Conservation (phyloP, 202 grass and related monocot species). For the Musa balbisiana region DNA sequence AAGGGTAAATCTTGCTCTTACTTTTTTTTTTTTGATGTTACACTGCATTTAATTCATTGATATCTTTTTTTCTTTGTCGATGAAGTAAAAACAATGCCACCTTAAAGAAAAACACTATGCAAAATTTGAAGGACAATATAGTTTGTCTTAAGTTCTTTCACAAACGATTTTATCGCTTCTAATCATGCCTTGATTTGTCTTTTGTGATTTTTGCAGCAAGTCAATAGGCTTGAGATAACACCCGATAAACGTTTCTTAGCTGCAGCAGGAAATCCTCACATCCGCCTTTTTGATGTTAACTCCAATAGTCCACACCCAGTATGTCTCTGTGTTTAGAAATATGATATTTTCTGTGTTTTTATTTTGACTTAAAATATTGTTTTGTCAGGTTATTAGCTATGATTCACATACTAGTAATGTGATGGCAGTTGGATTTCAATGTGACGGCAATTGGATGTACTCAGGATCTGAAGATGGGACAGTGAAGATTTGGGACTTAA, state of each 20-base stretch:
- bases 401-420: constrained; percentile 97
- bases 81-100: too few relatives aligned
- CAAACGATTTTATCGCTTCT: not conserved
- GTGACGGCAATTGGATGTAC: constrained; percentile 99
- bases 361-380: constrained; percentile 1
- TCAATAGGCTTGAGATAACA: constrained; percentile 91
- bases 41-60: too few relatives aligned
- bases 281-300: constrained; percentile 87
- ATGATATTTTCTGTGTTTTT: not conserved
- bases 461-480: constrained; percentile 95
- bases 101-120: not conserved
- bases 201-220: constrained; percentile 50
- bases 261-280: constrained; percentile 88
- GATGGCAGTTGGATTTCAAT: constrained; percentile 95
- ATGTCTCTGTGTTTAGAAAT: constrained; percentile 22
- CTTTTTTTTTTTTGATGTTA: too few relatives aligned
- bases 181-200: not conserved
- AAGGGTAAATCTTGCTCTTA: too few relatives aligned
- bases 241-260: constrained; percentile 82
- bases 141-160: not conserved
- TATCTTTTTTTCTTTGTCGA: too few relatives aligned
- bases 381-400: constrained; percentile 71
- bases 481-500: constrained; percentile 92
- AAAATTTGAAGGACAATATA: not conserved
- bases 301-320: constrained; percentile 76